These are phyloP conservation scores for Mentha longifolia DNA, from an alignment of 257 asterid species.

Conservation along the genomic window DNA sequence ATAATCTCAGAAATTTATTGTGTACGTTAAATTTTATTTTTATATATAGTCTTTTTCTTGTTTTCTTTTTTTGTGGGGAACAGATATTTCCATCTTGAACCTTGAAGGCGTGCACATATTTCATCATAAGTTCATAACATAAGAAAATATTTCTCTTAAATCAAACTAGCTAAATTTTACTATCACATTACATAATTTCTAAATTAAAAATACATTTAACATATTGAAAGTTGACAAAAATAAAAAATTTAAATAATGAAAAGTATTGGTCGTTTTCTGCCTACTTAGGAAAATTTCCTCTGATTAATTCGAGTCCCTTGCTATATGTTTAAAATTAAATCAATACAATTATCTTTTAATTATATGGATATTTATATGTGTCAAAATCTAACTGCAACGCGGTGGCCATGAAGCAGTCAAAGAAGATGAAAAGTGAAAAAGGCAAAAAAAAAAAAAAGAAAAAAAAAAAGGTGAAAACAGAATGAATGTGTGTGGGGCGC, in stretches of 20 bases:
- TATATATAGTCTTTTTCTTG: too few relatives aligned
- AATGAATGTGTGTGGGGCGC: slow-evolving; percentile 42
- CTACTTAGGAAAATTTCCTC: too few relatives aligned
- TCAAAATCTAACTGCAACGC: too few relatives aligned
- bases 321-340: too few relatives aligned
- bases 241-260: too few relatives aligned
- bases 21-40: too few relatives aligned
- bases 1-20: too few relatives aligned
- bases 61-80: background rate
- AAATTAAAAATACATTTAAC: background rate
- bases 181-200: background rate
- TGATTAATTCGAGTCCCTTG: too few relatives aligned
- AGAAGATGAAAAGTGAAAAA: slow-evolving; percentile 38
- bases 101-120: slow-evolving; percentile 37
- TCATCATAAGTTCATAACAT: slow-evolving; percentile 25
- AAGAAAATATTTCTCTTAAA: background rate
- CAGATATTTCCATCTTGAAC: too few relatives aligned
- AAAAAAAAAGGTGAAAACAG: slow-evolving; percentile 40
- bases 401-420: slow-evolving; percentile 43
- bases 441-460: slow-evolving; percentile 29
- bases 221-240: background rate
- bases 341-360: too few relatives aligned
- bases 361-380: too few relatives aligned
- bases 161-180: background rate
- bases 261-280: too few relatives aligned